A percentile compares a stretch with the other conserved stretches of the same genome.
Conservation (phyloP, 2,329 filamentous ascomycete species). For the Diaporthe nobilis region DNA sequence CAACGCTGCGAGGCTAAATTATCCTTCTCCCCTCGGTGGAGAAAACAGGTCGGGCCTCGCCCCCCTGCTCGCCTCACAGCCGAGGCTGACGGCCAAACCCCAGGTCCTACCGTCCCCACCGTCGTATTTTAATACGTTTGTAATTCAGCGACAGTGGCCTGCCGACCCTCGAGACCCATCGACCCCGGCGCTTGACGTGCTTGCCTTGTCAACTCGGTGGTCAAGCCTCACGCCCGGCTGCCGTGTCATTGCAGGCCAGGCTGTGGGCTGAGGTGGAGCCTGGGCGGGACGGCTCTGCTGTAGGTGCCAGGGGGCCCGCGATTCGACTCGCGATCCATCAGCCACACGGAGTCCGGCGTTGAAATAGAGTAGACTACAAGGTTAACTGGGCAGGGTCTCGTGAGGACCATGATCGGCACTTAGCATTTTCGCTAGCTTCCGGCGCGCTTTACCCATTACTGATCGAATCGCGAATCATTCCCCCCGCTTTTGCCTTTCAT, state of each 20-base stretch:
- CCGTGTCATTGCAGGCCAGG: conserved; percentile 30
- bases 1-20: conserved; percentile 32
- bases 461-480: conserved; percentile 35
- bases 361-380: conserved; percentile 34
- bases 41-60: conserved; percentile 26
- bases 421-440: conserved; percentile 41
- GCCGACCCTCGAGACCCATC: conserved; percentile 12
- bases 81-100: conserved; percentile 33
- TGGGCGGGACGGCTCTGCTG: conserved; percentile 29
- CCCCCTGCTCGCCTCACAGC: conserved; percentile 32
- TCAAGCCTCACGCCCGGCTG: conserved; percentile 7
- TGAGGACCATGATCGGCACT: conserved; percentile 39
- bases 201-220: conserved; percentile 14
- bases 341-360: conserved; percentile 34
- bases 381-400: conserved; percentile 35
- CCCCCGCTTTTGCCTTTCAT: conserved; percentile 53
- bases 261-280: conserved; percentile 34
- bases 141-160: conserved; percentile 29
- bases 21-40: conserved; percentile 28
- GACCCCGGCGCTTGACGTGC: conserved; percentile 31
- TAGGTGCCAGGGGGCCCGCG: conserved; percentile 21
- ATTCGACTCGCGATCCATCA: conserved; percentile 30
- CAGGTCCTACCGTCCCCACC: conserved; percentile 22
- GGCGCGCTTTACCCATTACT: conserved; percentile 37
- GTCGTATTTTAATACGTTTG: conserved; percentile 22